Percentiles rank a stretch among this genome's conserved stretches.
Conservation (phyloP, 306 rosid species). For the Cyamopsis tetragonoloba region DNA sequence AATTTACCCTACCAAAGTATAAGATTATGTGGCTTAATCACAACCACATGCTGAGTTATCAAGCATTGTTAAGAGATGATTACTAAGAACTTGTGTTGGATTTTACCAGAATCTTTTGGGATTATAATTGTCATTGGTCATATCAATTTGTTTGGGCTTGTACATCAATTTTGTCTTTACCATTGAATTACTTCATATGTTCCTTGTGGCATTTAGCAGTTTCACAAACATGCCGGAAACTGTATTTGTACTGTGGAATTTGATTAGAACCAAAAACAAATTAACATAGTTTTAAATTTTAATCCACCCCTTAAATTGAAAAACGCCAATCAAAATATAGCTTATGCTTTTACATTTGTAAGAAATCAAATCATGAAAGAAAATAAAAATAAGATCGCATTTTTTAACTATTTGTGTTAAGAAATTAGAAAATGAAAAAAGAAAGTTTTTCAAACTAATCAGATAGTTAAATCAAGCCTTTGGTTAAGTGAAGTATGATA, state of each 20-base stretch:
- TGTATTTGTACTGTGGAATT: not conserved
- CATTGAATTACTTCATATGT: not conserved
- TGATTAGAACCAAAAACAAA: not conserved
- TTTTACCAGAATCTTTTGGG: not conserved
- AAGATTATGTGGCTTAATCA: constrained; percentile 1
- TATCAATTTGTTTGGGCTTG: constrained; percentile 15
- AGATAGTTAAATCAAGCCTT: no score
- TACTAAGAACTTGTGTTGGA: not conserved
- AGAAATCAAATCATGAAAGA: no score
- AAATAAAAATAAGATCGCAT: no score
- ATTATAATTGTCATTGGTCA: constrained; percentile 13
- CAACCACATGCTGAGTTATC: not conserved
- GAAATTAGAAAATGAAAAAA: no score
- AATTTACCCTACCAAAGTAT: not conserved
- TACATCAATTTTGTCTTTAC: not conserved
- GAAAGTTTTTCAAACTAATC: no score
- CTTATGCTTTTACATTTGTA: not conserved
- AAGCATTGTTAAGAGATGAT: not conserved
- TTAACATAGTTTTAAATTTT: not conserved
- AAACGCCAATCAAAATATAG: not conserved
- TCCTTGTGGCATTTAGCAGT: not conserved
- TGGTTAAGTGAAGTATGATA: no score
- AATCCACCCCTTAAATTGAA: not conserved
- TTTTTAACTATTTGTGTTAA: no score
- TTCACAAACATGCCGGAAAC: not conserved